Conservation (phyloP, 1,284 basidiomycete species). For the Moesziomyces sp. region DNA sequence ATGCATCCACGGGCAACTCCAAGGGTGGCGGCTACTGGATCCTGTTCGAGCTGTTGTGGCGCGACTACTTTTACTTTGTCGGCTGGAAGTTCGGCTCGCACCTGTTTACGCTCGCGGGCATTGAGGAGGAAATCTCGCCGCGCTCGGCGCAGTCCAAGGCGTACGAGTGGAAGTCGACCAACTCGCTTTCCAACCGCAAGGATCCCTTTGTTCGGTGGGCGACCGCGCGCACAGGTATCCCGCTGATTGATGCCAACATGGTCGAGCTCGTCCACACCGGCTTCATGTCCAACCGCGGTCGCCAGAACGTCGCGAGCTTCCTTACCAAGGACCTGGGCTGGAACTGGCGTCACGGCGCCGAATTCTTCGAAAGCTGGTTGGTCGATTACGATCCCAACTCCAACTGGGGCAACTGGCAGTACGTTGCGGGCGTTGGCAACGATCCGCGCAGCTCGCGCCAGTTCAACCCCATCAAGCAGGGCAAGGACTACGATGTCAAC, state of each 20-base stretch:
- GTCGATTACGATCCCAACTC: conserved; percentile 56
- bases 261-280: conserved; percentile 64
- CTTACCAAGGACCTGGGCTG: conserved; percentile 59
- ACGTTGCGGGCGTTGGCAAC: conserved; percentile 62
- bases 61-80: conserved; percentile 70
- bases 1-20: conserved; percentile 13
- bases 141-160: conserved; percentile 39
- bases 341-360: conserved; percentile 59
- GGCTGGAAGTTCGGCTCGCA: conserved; percentile 52
- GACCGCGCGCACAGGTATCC: conserved; percentile 50
- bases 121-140: conserved; percentile 47
- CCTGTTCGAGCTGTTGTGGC: conserved; percentile 61
- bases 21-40: conserved; percentile 61
- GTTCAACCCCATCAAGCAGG: conserved; percentile 64
- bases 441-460: conserved; percentile 57
- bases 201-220: conserved; percentile 56
- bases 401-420: conserved; percentile 61
- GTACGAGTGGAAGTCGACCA: conserved; percentile 49
- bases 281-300: conserved; percentile 72
- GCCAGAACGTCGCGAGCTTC: conserved; percentile 59
- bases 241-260: conserved; percentile 62
- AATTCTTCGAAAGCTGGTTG: conserved; percentile 55
- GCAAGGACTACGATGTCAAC: conserved; percentile 53
- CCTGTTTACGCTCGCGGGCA: conserved; percentile 56
- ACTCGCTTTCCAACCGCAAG: conserved; percentile 22